Percentiles rank a stretch among this genome's conserved stretches.
phyloP scores from a whole-genome alignment of 2,329 filamentous ascomycete species.

The Aureobasidium uvarum region DNA sequence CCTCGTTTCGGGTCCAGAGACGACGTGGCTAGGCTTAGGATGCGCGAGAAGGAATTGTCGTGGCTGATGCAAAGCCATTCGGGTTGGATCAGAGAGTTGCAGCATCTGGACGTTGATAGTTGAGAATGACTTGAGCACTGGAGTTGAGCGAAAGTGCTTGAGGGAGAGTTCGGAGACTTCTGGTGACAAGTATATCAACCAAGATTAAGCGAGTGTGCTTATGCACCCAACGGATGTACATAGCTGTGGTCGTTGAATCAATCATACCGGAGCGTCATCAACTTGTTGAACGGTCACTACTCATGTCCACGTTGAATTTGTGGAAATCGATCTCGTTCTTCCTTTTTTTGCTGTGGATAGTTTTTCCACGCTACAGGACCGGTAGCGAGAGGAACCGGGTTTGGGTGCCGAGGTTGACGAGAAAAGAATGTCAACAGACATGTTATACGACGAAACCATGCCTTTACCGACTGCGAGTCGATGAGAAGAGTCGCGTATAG shows the following conservation, averaged over 20 bases:
- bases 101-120: not conserved
- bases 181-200: not conserved
- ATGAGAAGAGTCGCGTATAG: not conserved
- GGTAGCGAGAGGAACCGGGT: conserved; percentile 2
- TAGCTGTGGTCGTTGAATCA: not conserved
- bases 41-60: not conserved
- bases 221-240: not conserved
- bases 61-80: not conserved
- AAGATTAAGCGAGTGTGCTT: too few species aligned
- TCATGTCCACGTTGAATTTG: not conserved
- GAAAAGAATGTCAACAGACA: not conserved
- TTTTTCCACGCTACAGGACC: not conserved
- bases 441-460: not conserved
- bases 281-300: not conserved
- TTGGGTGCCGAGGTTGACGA: not conserved
- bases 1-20: not conserved
- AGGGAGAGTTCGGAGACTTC: not conserved
- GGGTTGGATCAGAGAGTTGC: not conserved
- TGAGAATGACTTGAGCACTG: not conserved
- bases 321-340: conserved; percentile 3
- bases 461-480: conserved; percentile 1
- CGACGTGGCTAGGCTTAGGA: not conserved
- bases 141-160: not conserved
- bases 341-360: not conserved
- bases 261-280: not conserved